Conservation (phyloP, 495 filamentous ascomycete genomes). For the Extremus antarcticus region DNA sequence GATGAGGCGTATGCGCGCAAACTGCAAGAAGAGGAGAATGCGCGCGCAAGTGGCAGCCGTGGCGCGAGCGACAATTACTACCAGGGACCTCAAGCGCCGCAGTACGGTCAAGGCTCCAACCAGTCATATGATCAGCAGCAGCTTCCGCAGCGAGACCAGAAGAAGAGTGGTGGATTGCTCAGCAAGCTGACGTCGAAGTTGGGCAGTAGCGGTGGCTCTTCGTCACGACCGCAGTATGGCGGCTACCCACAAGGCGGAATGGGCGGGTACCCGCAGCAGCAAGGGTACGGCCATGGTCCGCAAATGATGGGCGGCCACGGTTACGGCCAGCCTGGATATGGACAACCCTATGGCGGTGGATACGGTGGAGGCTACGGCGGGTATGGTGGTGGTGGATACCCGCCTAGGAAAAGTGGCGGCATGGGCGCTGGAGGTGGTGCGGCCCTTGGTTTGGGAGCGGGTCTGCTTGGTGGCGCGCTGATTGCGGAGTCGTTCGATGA, state of each 20-base stretch:
- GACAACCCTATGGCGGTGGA: background rate
- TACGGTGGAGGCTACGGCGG: background rate
- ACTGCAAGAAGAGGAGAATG: conserved; percentile 75
- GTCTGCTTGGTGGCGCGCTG: conserved; percentile 21
- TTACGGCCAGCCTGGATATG: background rate
- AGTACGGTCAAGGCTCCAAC: conserved; percentile 14
- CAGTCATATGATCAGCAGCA: conserved; percentile 27
- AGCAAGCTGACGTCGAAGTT: conserved; percentile 43
- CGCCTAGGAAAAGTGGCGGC: conserved; percentile 22
- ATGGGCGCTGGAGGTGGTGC: conserved; percentile 20
- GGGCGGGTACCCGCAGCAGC: conserved; percentile 9
- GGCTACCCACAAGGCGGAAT: conserved; percentile 16
- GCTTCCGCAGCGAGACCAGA: conserved; percentile 26
- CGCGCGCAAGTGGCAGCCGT: conserved; percentile 35
- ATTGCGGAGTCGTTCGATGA: conserved; percentile 20
- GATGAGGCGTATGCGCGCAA: conserved; percentile 66
- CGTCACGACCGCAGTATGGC: conserved; percentile 9
- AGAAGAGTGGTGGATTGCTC: conserved; percentile 40
- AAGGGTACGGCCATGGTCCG: conserved; percentile 2
- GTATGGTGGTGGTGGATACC: conserved; percentile 22
- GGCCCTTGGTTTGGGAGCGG: conserved; percentile 21
- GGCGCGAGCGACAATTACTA: conserved; percentile 39
- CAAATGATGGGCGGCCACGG: background rate
- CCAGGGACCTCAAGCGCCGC: conserved; percentile 3
- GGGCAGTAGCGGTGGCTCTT: background rate